These are phyloP conservation scores for Gryganskiella cystojenkinii DNA, from an alignment of 192 early-diverging fungal genomes.

Conservation along the genomic window DNA sequence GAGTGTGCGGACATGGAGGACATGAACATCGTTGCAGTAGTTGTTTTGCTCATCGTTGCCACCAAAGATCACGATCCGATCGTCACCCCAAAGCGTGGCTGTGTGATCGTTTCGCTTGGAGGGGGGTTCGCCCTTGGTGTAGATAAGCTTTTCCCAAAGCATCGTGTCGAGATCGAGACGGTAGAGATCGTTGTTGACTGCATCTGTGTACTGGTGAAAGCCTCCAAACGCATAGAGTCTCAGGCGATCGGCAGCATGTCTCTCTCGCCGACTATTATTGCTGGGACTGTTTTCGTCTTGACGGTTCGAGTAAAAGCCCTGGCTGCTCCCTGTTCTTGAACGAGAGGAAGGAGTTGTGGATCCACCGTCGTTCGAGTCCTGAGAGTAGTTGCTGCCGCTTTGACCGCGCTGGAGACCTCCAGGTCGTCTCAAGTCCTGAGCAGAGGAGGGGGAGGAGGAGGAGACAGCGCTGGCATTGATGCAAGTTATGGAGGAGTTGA, in stretches of 20 bases:
- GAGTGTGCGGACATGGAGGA: slow-evolving; percentile 68
- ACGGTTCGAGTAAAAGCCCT: slow-evolving; percentile 24
- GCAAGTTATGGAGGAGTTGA: slow-evolving; percentile 49
- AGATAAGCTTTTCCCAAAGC: slow-evolving; percentile 64
- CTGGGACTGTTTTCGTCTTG: slow-evolving; percentile 20
- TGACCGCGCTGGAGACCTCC: too few relatives aligned
- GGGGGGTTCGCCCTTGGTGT: slow-evolving; percentile 62
- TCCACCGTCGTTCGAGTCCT: slow-evolving; percentile 5
- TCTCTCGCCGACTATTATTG: neutral
- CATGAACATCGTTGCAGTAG: slow-evolving; percentile 65
- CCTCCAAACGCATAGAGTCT: slow-evolving; percentile 69
- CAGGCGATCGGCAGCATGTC: slow-evolving; percentile 11
- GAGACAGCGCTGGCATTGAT: slow-evolving; percentile 6
- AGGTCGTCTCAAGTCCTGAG: neutral
- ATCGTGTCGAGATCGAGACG: slow-evolving; percentile 57
- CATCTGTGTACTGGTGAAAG: slow-evolving; percentile 73
- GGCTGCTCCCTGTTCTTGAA: slow-evolving; percentile 15
- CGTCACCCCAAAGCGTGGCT: slow-evolving; percentile 63
- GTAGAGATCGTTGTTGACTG: slow-evolving; percentile 73
- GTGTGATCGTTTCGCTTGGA: slow-evolving; percentile 73
- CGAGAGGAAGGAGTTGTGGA: slow-evolving; percentile 4
- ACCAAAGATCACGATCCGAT: slow-evolving; percentile 74
- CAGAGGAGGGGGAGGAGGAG: slow-evolving; percentile 20
- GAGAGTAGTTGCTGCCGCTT: neutral
- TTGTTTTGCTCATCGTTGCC: slow-evolving; percentile 66